A percentile compares a stretch with the other conserved stretches of the same genome.
phyloP scores from a whole-genome alignment of 495 filamentous ascomycete species.

The Trichocladium antarcticum region DNA sequence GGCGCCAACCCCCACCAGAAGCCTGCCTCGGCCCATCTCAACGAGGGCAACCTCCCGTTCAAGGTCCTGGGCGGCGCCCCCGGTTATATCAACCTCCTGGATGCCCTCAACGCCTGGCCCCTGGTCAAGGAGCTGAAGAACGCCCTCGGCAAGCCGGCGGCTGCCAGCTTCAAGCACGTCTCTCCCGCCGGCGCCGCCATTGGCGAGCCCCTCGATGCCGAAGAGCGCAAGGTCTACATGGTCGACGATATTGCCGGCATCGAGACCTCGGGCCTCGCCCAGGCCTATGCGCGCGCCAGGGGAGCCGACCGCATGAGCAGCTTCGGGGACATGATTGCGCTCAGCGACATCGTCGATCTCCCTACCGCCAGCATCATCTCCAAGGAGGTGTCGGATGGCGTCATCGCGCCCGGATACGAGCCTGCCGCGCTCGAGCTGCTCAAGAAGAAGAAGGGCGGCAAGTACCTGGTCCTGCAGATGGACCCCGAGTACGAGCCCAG shows the following conservation, averaged over 20 bases:
- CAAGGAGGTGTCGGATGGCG: conserved; percentile 92
- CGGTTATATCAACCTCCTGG: conserved; percentile 93
- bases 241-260: conserved; percentile 89
- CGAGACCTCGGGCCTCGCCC: conserved; percentile 72
- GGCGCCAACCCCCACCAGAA: conserved; percentile 97
- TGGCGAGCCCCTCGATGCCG: conserved; percentile 69
- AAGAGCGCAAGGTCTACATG: conserved; percentile 94
- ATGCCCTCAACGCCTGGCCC: conserved; percentile 93
- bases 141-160: conserved; percentile 77
- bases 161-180: conserved; percentile 98
- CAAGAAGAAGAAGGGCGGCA: conserved; percentile 96
- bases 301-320: conserved; percentile 95
- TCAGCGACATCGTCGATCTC: conserved; percentile 79
- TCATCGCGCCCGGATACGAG: conserved; percentile 81
- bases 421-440: conserved; percentile 79
- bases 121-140: conserved; percentile 92
- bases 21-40: conserved; percentile 73
- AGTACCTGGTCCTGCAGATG: conserved; percentile 92
- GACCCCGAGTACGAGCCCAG: conserved; percentile 74
- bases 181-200: conserved; percentile 94
- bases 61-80: conserved; percentile 88
- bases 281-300: conserved; percentile 88
- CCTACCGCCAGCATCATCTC: conserved; percentile 93
- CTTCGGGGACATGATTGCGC: conserved; percentile 92
- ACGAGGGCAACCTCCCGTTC: conserved; percentile 71